phyloP scores from a whole-genome alignment of 805 yeast species.

The Ogataea haglerorum region DNA sequence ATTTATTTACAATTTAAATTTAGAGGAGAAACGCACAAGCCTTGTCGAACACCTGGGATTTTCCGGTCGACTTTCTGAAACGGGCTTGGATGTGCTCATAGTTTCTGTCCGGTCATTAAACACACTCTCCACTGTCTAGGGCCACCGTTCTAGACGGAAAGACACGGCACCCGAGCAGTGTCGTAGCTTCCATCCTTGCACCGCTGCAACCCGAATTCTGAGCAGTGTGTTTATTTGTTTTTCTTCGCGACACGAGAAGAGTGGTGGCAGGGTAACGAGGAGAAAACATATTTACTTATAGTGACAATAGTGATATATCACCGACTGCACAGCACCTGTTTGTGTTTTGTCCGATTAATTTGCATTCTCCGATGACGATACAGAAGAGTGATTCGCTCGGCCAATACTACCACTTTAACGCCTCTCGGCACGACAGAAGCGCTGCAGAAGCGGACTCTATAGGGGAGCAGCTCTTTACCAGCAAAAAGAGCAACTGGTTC shows the following conservation, averaged over 20 bases:
- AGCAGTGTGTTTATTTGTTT: conserved; percentile 4
- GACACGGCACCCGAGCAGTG: neutral
- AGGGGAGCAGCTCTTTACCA: conserved; percentile 13
- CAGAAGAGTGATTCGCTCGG: neutral
- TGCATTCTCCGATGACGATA: neutral
- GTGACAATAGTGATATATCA: neutral
- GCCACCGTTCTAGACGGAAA: neutral
- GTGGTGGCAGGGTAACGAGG: conserved; percentile 7
- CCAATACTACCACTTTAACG: conserved; percentile 11
- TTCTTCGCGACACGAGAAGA: conserved; percentile 9
- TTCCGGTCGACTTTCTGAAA: too few species aligned
- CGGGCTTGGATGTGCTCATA: too few species aligned
- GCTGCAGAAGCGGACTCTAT: neutral
- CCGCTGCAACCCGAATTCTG: neutral
- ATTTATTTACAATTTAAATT: neutral
- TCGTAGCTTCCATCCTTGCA: neutral
- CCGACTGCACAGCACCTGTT: neutral
- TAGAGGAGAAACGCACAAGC: neutral
- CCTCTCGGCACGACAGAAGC: conserved; percentile 3
- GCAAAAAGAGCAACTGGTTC: conserved; percentile 10
- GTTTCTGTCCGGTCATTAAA: too few species aligned
- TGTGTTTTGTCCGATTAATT: neutral
- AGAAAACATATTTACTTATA: neutral
- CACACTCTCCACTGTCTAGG: too few species aligned
- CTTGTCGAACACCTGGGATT: too few species aligned